Evolutionary conservation across 2,329 filamentous ascomycete genomes (phyloP), one percentile per base, ranked within the genome.

Genomic region (Lecanosticta acicola): DNA sequence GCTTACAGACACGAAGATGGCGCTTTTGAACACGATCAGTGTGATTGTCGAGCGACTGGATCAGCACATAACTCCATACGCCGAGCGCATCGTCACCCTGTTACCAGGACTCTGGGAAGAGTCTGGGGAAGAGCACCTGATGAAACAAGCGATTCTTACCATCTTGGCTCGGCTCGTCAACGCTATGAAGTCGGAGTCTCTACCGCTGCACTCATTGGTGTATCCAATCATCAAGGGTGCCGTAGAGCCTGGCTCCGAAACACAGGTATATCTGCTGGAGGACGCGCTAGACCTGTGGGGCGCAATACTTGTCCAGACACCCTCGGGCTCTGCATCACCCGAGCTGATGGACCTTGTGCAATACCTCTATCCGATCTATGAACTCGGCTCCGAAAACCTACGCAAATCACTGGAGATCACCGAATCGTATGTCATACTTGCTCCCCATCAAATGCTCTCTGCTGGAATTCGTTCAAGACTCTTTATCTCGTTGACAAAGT

Each of bases 251-350:
- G 80, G 78, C 9, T 93, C 87, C 1, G 76, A 79, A 32, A 75
- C 85, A 34, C 81, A 87, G 56, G 70, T 90, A 2, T 93, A 94
- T 59, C 78, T 98, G 9, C 80, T 95, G 10, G 93, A 97, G 51
- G 93, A 98, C 64, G 87, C 88, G 0, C 73, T 97, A 11, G 90
- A 96, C 45, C 77, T 98, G 2, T 97, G 91, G 91, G 76, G 78
- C 26, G 80, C 84, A 1, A 80, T 96, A 9, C 79, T 88, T 0
- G 74, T 77, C n/a, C 77, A 82, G 4, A 81, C 71, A 39, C 66
- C 71, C 13, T 58, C 66, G 33, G 41, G 46, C 8, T 58, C 69
- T n/a, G 62, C 67, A 3, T 66, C 70, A 1, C 59, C 63, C 1
- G 69, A 72, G 18, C 60, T 74, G 1, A 56, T 75, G 5, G 59